Conservation (phyloP, 2,329 filamentous ascomycete genomes). For the Nemania sp. region DNA sequence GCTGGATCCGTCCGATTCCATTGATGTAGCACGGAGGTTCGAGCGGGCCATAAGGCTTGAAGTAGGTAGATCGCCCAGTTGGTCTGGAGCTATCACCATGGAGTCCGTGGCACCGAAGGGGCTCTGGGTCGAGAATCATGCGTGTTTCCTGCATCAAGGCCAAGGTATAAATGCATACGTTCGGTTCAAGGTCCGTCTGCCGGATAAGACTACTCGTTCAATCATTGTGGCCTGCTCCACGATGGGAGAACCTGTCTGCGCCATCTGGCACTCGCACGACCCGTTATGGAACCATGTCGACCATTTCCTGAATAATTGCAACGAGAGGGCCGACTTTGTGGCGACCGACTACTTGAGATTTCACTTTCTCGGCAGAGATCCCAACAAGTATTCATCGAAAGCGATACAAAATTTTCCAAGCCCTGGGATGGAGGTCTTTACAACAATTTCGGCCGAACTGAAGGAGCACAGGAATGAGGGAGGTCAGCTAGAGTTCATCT, state of each 20-base stretch:
- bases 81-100: background rate
- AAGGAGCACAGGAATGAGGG: background rate
- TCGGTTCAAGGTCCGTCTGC: background rate
- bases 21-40: background rate
- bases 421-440: background rate
- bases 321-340: conserved; percentile 9
- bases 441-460: background rate
- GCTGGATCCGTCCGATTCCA: background rate
- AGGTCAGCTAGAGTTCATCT: background rate
- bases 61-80: background rate
- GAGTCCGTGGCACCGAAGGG: background rate
- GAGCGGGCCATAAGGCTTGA: conserved; percentile 3
- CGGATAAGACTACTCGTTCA: background rate
- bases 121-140: conserved; percentile 2
- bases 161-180: conserved; percentile 16
- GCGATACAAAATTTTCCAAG: background rate
- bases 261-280: background rate
- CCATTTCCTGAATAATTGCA: background rate
- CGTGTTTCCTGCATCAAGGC: conserved; percentile 8
- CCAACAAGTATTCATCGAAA: background rate
- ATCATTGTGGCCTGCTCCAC: conserved; percentile 10
- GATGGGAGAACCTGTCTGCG: conserved; percentile 5
- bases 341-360: background rate
- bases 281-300: background rate
- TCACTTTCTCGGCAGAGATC: background rate